phyloP scores from a whole-genome alignment of 1,284 basidiomycete genomes.

The Malassezia dermatis region DNA sequence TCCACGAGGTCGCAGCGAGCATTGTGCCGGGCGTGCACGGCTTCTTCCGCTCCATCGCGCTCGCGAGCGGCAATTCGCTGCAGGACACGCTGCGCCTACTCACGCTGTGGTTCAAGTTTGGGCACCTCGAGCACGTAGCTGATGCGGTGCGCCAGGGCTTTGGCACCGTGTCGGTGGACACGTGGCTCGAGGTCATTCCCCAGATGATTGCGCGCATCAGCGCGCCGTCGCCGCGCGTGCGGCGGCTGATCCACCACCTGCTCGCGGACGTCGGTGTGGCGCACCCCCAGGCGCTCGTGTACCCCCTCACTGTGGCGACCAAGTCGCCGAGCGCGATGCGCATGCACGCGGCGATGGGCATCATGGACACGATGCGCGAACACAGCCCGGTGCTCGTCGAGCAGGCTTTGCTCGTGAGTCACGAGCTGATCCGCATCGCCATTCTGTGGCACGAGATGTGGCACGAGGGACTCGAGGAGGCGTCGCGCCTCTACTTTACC shows the following conservation, averaged over 20 bases:
- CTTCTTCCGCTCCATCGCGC: constrained; percentile 83
- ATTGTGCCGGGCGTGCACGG: constrained; percentile 92
- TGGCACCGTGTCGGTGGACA: constrained; percentile 82
- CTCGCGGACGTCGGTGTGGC: constrained; percentile 87
- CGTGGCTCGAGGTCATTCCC: constrained; percentile 97
- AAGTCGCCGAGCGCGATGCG: constrained; percentile 81
- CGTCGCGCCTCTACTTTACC: constrained; percentile 90
- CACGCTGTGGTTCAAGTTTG: constrained; percentile 98
- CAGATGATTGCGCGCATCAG: constrained; percentile 99
- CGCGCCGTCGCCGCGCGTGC: constrained; percentile 76
- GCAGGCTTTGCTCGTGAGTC: constrained; percentile 82
- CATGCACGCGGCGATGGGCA: constrained; percentile 69
- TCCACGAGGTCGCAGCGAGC: constrained; percentile 66
- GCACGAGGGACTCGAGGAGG: constrained; percentile 98
- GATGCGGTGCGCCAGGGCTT: constrained; percentile 82
- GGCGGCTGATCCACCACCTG: constrained; percentile 78
- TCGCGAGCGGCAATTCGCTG: constrained; percentile 74
- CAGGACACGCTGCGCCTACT: constrained; percentile 89
- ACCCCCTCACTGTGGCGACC: constrained; percentile 93
- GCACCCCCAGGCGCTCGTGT: constrained; percentile 94
- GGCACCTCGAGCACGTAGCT: constrained; percentile 79
- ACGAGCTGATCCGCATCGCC: constrained; percentile 91
- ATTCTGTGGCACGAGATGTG: constrained; percentile 99
- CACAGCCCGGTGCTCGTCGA: constrained; percentile 81
- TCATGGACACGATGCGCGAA: constrained; percentile 89